Evolutionary conservation across 495 filamentous ascomycete genomes (phyloP), one percentile per base, ranked within the genome.

Genomic region (Penicillium angulare): DNA sequence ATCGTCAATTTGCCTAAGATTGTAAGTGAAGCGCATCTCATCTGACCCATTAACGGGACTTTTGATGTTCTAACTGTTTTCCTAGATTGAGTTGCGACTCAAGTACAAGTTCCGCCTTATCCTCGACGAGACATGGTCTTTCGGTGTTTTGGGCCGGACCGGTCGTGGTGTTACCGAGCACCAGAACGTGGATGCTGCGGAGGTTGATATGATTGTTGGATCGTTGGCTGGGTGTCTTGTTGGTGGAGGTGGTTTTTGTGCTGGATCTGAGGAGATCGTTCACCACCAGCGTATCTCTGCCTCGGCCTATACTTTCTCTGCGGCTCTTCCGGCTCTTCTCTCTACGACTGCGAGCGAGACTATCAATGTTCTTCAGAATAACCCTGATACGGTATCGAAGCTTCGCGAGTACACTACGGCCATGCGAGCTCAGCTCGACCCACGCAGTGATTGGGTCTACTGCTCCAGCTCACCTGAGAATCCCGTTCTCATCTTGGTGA

Each of bases 101-200:
- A 86, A 87, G 61, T 96, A 96, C 78, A 98, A 96, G 73, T 97
- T 96, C 78, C 90, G 93, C 54, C 79, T 98, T 26, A 95, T 97
- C 50, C 85, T 98, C 16, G 93, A 98, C 67, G 93, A 98, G 73
- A 95, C 91, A 5, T 93, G 89, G 83, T 96, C 90, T 3, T 98
- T 96, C 65, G 95, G 92, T 46, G 87, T 96, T 17, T 81, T 98
- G 16, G 93, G 93, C 18, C 79, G 90, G 41, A 95, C 88, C 31
- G 95, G 95, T 24, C 83, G 90, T 31, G 93, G 93, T 44, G 73
- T 97, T 21, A 97, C 93, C 1, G 95, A 98, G 65, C 88, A 92
- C 20, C 92, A 96, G 56, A 96, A 97, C 58, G 91, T 97, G 13
- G 95, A 97, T 68, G 84, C 90, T 0, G 79, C 81, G 0, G 84